These are phyloP conservation scores for Ustilago nuda DNA, from an alignment of 1,284 basidiomycete species.

Conservation along the genomic window DNA sequence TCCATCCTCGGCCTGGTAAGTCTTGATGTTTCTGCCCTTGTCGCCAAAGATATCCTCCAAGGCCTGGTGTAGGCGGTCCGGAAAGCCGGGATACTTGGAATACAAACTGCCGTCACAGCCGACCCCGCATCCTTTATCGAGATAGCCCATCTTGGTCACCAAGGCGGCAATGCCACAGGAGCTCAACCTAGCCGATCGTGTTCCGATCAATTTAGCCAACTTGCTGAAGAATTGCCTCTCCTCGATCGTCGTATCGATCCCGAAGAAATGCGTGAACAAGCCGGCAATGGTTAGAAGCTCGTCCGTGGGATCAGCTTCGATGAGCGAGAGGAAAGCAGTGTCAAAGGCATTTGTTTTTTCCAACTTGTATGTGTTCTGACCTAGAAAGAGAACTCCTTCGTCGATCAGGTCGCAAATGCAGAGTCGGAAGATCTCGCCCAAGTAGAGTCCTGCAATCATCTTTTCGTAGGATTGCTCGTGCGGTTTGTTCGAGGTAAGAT, in stretches of 20 bases:
- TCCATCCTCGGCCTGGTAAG: constrained; percentile 67
- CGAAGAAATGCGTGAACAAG: constrained; percentile 77
- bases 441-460: constrained; percentile 96
- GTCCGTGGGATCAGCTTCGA: constrained; percentile 98
- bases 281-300: constrained; percentile 95
- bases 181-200: constrained; percentile 64
- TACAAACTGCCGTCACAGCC: constrained; percentile 64
- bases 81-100: constrained; percentile 67
- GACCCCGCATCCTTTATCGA: constrained; percentile 64
- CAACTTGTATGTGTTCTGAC: constrained; percentile 95
- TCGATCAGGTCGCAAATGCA: constrained; percentile 96
- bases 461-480: constrained; percentile 96
- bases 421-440: constrained; percentile 94
- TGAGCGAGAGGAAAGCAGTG: constrained; percentile 94
- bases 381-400: constrained; percentile 94
- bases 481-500: constrained; percentile 94
- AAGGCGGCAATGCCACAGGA: constrained; percentile 67
- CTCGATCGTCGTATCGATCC: constrained; percentile 64
- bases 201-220: constrained; percentile 76
- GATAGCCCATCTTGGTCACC: constrained; percentile 65
- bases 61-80: constrained; percentile 64
- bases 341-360: constrained; percentile 92
- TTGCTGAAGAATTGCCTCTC: constrained; percentile 71
- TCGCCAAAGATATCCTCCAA: constrained; percentile 67
- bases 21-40: constrained; percentile 58